Evolutionary conservation across 345 rosid species (phyloP).

Genomic region (Gossypium raimondii): DNA sequence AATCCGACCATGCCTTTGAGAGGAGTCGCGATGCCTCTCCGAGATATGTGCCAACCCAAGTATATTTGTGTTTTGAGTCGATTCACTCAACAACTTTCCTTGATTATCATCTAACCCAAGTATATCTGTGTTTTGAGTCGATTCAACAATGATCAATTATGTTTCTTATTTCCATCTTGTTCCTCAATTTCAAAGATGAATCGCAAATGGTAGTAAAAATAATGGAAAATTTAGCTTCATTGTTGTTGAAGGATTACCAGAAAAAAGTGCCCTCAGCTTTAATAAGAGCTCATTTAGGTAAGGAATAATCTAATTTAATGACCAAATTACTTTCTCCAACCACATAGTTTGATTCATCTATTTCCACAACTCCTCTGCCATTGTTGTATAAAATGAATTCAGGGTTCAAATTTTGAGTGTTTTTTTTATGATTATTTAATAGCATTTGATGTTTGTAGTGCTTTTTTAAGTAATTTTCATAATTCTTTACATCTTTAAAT

Average conservation of each 20-base stretch:
- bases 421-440: no score
- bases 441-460: no score
- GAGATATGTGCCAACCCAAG: no score
- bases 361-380: conserved; percentile 44
- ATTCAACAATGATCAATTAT: conserved; percentile 12
- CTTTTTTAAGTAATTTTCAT: no score
- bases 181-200: background rate
- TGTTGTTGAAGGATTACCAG: conserved; percentile 86
- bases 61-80: no score
- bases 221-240: conserved; percentile 56
- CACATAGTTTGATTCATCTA: conserved; percentile 41
- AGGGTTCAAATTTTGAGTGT: background rate
- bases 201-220: background rate
- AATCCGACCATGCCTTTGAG: no score
- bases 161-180: background rate
- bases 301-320: conserved; percentile 64
- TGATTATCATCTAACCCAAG: no score
- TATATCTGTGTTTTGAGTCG: no score
- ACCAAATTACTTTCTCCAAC: conserved; percentile 76
- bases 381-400: background rate
- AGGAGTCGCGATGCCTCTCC: no score
- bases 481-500: no score
- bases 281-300: conserved; percentile 64
- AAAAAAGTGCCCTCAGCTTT: conserved; percentile 70
- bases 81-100: no score